Evolutionary conservation across 441 rosid genomes (phyloP), one percentile per base, ranked within the genome.

Genomic region (Biscutella laevigata): DNA sequence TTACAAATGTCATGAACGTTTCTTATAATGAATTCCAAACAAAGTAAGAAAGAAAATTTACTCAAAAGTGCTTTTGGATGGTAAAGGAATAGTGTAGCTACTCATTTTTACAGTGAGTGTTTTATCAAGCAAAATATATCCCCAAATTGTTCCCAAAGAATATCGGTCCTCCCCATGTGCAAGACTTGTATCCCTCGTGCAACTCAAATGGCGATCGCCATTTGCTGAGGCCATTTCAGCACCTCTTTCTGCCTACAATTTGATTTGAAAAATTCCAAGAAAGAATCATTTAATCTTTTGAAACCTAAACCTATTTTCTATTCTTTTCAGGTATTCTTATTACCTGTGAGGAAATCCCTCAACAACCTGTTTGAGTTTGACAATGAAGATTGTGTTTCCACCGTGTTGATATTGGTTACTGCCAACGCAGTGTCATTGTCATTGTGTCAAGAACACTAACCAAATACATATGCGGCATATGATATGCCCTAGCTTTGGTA

Each of bases 171-270:
- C 61, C 96, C 96, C 1, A 83, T 74, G 68, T 91, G 98, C 75
- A 91, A 64, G 75, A 91, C 88, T 55, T 88, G 96, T 46, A 85
- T 78, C 39, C 96, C 96, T 48, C 94, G 80, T 4, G 95, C 90
- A 8, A 84, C 74, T 13, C 95, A 94, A 29, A 91, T 83, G 4
- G 79, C 71, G 41, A 79, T 82, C 0, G 94, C 78, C 91, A 88
- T 83, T 69, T 95, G 76, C 58, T 88, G 89, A 2, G 95, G 94
- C 98, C 96, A 91, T 66, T 85, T 88, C 15, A 91, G 72, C 34
- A 67, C 61, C 56, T 87, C 94, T 73, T 77, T 87, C 69, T 76
- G 87, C 49, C 72, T 84, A 73, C 75, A 52, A 60, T 91, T 95
- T 90, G 73, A 47, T 8, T 12, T 32, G n/a, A 14, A 34, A 34